Conservation (phyloP, 2,329 filamentous ascomycete species). For the Trichoderma citrinoviride region DNA sequence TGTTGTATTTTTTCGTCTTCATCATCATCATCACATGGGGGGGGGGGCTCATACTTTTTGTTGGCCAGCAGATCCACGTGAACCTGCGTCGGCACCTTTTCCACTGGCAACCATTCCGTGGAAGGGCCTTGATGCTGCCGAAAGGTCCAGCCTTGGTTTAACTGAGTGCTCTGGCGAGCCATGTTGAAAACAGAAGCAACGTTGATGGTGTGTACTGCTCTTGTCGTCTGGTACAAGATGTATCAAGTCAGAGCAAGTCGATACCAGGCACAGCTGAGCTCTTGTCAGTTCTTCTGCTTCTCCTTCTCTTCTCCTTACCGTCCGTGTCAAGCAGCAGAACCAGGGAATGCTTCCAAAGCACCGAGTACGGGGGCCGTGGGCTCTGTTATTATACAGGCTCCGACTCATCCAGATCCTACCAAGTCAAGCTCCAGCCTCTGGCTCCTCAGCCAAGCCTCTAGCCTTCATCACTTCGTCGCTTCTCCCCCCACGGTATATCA, state of each 20-base stretch:
- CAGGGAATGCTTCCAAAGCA: not conserved
- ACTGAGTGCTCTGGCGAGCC: constrained; percentile 10
- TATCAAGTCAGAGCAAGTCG: not conserved
- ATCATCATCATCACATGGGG: not conserved
- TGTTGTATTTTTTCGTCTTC: too few species aligned
- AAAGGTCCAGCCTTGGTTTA: constrained; percentile 30
- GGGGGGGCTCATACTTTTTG: constrained; percentile 31
- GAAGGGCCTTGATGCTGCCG: constrained; percentile 29
- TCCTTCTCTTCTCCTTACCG: not conserved
- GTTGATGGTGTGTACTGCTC: not conserved
- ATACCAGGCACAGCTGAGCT: not conserved
- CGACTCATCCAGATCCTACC: not conserved
- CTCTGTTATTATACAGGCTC: not conserved
- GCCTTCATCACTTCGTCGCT: not conserved
- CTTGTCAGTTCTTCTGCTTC: not conserved
- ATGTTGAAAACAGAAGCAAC: not conserved
- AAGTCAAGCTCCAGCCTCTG: not conserved
- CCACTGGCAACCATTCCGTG: constrained; percentile 36
- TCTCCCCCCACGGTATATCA: constrained; percentile 14
- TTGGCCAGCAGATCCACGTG: constrained; percentile 40
- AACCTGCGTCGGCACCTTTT: constrained; percentile 37
- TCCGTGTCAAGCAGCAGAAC: not conserved
- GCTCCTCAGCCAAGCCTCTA: not conserved
- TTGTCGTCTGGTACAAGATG: not conserved
- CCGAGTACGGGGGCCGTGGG: too few species aligned